These are phyloP conservation scores for Cercospora brassicicola DNA, from an alignment of 2,329 filamentous ascomycete species.

Conservation along the genomic window DNA sequence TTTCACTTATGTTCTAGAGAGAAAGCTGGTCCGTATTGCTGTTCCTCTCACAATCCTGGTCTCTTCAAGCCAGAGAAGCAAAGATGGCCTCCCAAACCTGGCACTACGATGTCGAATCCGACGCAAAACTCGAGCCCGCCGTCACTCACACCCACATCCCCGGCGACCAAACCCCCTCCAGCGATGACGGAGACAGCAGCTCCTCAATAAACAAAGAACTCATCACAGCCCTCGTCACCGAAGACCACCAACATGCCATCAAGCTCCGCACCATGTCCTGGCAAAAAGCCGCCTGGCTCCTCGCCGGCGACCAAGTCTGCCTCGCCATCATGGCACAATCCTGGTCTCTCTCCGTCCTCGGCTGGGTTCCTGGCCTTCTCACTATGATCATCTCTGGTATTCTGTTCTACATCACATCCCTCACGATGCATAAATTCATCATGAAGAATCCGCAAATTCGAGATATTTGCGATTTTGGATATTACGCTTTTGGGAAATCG, in stretches of 20 bases:
- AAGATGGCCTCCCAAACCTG: constrained; percentile 5
- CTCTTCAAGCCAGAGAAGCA: neutral
- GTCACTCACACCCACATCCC: neutral
- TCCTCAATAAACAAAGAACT: constrained; percentile 21
- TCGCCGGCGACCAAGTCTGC: constrained; percentile 53
- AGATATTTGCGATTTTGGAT: constrained; percentile 55
- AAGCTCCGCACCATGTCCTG: constrained; percentile 56
- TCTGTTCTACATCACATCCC: constrained; percentile 53
- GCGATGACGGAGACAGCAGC: constrained; percentile 11
- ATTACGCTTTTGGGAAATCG: constrained; percentile 49
- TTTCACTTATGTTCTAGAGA: neutral
- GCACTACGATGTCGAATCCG: constrained; percentile 2
- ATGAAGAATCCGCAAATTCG: constrained; percentile 54
- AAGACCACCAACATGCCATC: constrained; percentile 53
- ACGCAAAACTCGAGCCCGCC: neutral
- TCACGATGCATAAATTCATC: constrained; percentile 55
- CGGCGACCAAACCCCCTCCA: neutral
- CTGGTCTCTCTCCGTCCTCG: constrained; percentile 53
- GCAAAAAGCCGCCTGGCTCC: constrained; percentile 54
- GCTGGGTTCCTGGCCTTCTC: constrained; percentile 51
- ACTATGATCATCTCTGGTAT: constrained; percentile 50
- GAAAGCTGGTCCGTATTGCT: no score
- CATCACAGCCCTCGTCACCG: constrained; percentile 30
- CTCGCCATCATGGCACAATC: constrained; percentile 55
- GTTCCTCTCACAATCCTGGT: no score